phyloP scores from a whole-genome alignment of 1,284 basidiomycete species.

The Microbotryum lychnidis-dioicae region DNA sequence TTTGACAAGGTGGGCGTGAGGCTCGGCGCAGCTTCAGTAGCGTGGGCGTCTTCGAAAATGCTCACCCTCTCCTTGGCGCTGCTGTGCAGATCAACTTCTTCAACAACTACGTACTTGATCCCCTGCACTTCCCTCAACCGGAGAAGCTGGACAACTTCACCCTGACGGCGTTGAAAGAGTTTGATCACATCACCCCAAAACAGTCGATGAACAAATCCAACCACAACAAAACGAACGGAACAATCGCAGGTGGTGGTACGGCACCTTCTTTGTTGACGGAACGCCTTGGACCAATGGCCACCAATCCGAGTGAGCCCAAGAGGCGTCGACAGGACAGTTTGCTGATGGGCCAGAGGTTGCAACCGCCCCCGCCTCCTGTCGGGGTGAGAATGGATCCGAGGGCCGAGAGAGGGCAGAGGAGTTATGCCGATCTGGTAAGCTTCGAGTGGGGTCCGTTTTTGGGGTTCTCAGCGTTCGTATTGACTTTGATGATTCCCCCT shows the following conservation, averaged over 20 bases:
- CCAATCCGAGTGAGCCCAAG: too few species aligned
- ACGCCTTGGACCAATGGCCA: too few species aligned
- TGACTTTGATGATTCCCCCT: background rate
- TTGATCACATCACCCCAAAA: background rate
- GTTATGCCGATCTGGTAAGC: constrained; percentile 28
- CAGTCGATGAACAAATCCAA: background rate
- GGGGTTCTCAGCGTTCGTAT: background rate
- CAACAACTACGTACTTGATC: constrained; percentile 88
- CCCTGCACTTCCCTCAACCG: constrained; percentile 59
- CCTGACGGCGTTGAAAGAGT: background rate
- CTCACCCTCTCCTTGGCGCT: background rate
- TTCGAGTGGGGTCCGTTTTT: too few species aligned
- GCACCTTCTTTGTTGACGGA: too few species aligned
- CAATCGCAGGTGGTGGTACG: background rate
- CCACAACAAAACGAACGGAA: background rate
- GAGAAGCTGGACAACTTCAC: constrained; percentile 2
- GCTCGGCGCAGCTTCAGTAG: background rate
- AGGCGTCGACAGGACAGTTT: too few species aligned
- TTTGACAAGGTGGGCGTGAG: constrained; percentile 22
- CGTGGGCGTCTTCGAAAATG: background rate
- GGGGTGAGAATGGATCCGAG: constrained; percentile 25
- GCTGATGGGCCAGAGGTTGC: too few species aligned
- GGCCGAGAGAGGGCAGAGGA: constrained; percentile 14
- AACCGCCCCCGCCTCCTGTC: constrained; percentile 24
- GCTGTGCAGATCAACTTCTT: constrained; percentile 63